Base-by-base conservation (phyloP, 495 filamentous ascomycete species). In the Penicillium parvum region DNA sequence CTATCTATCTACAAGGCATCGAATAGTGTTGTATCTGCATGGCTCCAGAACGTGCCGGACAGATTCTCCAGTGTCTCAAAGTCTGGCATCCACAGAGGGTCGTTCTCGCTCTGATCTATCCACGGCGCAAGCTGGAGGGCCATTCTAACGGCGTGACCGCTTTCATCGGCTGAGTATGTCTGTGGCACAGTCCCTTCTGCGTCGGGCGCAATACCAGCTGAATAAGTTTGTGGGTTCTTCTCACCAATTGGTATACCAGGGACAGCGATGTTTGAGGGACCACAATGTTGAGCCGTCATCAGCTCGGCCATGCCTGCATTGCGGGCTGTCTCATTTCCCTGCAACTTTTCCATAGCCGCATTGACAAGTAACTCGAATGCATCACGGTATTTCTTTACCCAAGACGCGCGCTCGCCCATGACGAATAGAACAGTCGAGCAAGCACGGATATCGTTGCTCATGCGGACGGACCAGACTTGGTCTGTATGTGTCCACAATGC, bases 331-430 rank as follows among this genome's bases (percentile, higher is more conserved):
- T 72, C 61, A 30, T 60, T 63, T 10, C 65, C 62, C 27, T 72
- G 64, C 0, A 78, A 50, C 34, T 74, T 75, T 42, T 78, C 73
- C 72, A 77, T 77, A 5, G 73, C 68, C 5, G 75, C 72, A 34
- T 74, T 72, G 22, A 78, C 73, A 2, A 78, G 64, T 0, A 72
- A 52, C 33, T 78, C 75, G 36, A 78, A 74, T 1, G 75, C 69
- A 37, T 78, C 73, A 21, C 75, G 71, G 61, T 76, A 76, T 36
- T 75, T 72, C 41, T 73, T 74, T 1, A 76, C 73, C 64, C 66
- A 74, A 8, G 65, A 60, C 7, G 72, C 72, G 29, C 73, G 65
- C 47, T 78, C 75, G 9, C 69, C 71, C 71, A 78, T 76, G 26
- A 75, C 72, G 47, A 76, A 76, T 6, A 78, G 57, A 0, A 76